A percentile compares a stretch with the other conserved stretches of the same genome.
phyloP scores from a whole-genome alignment of 768 basidiomycete species.

The Panaeolus cyanescens region DNA sequence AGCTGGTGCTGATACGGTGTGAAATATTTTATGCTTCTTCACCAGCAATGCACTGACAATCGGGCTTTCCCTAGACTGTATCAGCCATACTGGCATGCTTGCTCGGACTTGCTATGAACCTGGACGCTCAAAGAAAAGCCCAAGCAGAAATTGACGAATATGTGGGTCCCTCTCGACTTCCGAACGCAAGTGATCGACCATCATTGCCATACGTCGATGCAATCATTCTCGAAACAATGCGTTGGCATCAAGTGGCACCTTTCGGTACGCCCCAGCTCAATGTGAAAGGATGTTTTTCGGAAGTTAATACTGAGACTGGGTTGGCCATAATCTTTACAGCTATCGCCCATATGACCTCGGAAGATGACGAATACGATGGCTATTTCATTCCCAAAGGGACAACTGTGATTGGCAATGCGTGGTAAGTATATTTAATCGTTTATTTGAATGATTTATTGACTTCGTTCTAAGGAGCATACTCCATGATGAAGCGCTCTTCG shows the following conservation, averaged over 20 bases:
- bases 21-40: background rate
- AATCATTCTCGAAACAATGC: conserved; percentile 46
- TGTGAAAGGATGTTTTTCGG: too few species aligned
- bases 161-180: conserved; percentile 37
- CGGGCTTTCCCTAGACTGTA: conserved; percentile 42
- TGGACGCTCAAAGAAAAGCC: conserved; percentile 51
- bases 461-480: conserved; percentile 48
- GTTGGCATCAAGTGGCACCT: conserved; percentile 51
- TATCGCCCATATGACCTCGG: conserved; percentile 44
- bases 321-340: conserved; percentile 23
- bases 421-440: too few species aligned
- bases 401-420: conserved; percentile 47
- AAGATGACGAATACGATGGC: conserved; percentile 44
- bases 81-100: conserved; percentile 47
- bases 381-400: conserved; percentile 51
- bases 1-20: conserved; percentile 37
- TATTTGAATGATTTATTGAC: too few species aligned
- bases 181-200: conserved; percentile 39
- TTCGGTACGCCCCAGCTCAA: conserved; percentile 29
- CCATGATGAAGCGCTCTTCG: conserved; percentile 48
- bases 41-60: background rate
- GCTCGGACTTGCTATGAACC: conserved; percentile 44
- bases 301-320: too few species aligned
- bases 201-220: conserved; percentile 51
- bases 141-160: conserved; percentile 54